phyloP scores from a whole-genome alignment of 2,329 filamentous ascomycete genomes.

The Cyclaneusma minus region DNA sequence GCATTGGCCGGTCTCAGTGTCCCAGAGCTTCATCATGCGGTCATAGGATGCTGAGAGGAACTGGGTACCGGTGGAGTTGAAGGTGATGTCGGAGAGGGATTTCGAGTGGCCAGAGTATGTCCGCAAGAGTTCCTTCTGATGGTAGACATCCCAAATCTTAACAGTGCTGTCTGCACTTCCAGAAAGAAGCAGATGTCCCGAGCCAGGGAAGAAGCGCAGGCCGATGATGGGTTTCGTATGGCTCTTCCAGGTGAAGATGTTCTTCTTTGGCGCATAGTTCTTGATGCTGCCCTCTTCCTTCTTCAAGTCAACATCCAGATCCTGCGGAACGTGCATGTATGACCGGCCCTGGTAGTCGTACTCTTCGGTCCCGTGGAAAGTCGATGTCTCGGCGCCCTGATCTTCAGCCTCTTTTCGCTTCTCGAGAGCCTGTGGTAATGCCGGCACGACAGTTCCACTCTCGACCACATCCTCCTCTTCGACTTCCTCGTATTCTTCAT shows the following conservation, averaged over 20 bases:
- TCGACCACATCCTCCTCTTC: slow-evolving; percentile 58
- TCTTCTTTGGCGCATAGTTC: slow-evolving; percentile 90
- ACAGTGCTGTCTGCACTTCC: slow-evolving; percentile 82
- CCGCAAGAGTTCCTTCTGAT: slow-evolving; percentile 72
- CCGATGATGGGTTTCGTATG: slow-evolving; percentile 77
- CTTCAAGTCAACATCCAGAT: slow-evolving; percentile 69
- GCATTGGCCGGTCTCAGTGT: slow-evolving; percentile 87
- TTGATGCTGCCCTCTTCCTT: slow-evolving; percentile 69
- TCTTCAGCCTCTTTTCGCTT: slow-evolving; percentile 36
- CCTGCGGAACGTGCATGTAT: slow-evolving; percentile 94
- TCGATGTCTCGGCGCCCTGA: slow-evolving; percentile 60
- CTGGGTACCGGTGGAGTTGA: slow-evolving; percentile 66
- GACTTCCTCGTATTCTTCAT: slow-evolving; percentile 65
- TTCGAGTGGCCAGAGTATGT: slow-evolving; percentile 88
- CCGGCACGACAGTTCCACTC: slow-evolving; percentile 44
- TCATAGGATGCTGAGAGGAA: slow-evolving; percentile 92
- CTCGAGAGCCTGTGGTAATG: slow-evolving; percentile 36
- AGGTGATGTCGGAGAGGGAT: slow-evolving; percentile 76
- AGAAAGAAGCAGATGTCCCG: slow-evolving; percentile 78
- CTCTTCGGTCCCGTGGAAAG: slow-evolving; percentile 70
- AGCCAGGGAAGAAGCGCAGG: slow-evolving; percentile 75
- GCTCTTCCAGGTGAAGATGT: slow-evolving; percentile 77
- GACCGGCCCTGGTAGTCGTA: slow-evolving; percentile 91
- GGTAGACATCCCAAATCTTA: slow-evolving; percentile 91
- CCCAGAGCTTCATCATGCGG: slow-evolving; percentile 94